A percentile compares a stretch with the other conserved stretches of the same genome.
Evolutionary conservation across 2,329 filamentous ascomycete species (phyloP).

Genomic region (Aspergillus versicolor): DNA sequence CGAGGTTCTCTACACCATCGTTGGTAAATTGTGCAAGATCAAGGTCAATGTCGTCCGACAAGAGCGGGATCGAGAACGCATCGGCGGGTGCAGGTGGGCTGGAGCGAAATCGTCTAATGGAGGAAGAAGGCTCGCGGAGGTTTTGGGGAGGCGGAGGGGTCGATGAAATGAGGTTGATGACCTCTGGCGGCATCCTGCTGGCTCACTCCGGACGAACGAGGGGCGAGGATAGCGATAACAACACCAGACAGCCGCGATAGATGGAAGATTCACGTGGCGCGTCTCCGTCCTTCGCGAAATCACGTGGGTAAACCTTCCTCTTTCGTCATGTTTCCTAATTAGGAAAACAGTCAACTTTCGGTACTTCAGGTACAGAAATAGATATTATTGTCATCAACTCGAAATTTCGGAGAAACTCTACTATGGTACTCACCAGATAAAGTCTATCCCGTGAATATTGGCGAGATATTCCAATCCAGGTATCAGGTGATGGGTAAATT

Average conservation of each 20-base stretch:
- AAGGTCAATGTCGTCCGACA: constrained; percentile 30
- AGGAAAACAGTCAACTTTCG: too few relatives aligned
- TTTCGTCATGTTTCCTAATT: background rate
- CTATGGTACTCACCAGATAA: too few relatives aligned
- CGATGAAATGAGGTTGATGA: constrained; percentile 41
- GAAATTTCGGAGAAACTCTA: too few relatives aligned
- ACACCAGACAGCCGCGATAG: background rate
- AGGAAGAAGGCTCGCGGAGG: constrained; percentile 17
- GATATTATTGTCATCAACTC: too few relatives aligned
- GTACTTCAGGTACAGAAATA: too few relatives aligned
- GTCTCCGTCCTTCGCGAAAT: background rate
- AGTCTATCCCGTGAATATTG: too few relatives aligned
- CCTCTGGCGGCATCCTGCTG: constrained; percentile 37
- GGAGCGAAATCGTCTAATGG: constrained; percentile 13
- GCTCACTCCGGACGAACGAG: background rate
- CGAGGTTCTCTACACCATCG: constrained; percentile 19
- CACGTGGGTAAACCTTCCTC: background rate
- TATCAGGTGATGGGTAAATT: too few relatives aligned
- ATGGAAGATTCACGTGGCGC: background rate
- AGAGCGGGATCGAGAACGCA: constrained; percentile 13
- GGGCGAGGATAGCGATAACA: background rate
- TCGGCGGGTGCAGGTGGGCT: constrained; percentile 9
- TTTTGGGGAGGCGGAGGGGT: constrained; percentile 27
- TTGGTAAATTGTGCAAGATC: constrained; percentile 26
- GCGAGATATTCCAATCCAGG: too few relatives aligned